Conservation (phyloP, 2,329 filamentous ascomycete genomes). For the Plectosphaerella cucumerina region DNA sequence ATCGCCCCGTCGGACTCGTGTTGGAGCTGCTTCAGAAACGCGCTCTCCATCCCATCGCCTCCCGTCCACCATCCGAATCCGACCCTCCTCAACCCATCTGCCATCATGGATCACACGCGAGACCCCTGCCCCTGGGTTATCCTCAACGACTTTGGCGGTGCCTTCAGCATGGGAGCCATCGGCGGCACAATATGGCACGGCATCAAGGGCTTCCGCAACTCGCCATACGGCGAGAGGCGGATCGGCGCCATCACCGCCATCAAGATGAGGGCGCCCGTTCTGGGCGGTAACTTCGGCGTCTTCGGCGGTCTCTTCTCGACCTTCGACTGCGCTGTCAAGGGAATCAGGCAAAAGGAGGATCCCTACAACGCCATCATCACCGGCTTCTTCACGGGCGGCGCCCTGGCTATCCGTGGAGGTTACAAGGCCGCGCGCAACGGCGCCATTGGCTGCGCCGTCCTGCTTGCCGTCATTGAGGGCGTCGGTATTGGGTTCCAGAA, state of each 20-base stretch:
- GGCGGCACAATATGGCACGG: conserved; percentile 91
- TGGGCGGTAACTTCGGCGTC: conserved; percentile 96
- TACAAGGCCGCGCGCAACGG: conserved; percentile 90
- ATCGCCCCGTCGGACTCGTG: neutral
- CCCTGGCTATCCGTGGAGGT: conserved; percentile 87
- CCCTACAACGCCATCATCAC: conserved; percentile 97
- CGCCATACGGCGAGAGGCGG: conserved; percentile 86
- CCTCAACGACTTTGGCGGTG: conserved; percentile 95
- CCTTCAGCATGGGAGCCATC: conserved; percentile 88
- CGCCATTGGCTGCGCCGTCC: conserved; percentile 90
- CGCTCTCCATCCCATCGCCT: conserved; percentile 8
- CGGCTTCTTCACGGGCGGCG: conserved; percentile 92
- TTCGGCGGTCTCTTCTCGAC: conserved; percentile 96
- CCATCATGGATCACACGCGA: conserved; percentile 83
- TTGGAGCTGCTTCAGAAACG: neutral
- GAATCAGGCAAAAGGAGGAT: conserved; percentile 91
- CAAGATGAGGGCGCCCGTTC: conserved; percentile 92
- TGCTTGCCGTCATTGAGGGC: conserved; percentile 94
- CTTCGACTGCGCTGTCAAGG: conserved; percentile 96
- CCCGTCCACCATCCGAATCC: neutral
- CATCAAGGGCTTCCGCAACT: conserved; percentile 90
- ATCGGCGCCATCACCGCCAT: conserved; percentile 96
- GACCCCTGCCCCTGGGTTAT: conserved; percentile 97
- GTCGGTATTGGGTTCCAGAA: conserved; percentile 94
- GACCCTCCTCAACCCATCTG: neutral